Evolutionary conservation across 2,329 filamentous ascomycete species (phyloP).

Genomic region (Aulographum hederae): DNA sequence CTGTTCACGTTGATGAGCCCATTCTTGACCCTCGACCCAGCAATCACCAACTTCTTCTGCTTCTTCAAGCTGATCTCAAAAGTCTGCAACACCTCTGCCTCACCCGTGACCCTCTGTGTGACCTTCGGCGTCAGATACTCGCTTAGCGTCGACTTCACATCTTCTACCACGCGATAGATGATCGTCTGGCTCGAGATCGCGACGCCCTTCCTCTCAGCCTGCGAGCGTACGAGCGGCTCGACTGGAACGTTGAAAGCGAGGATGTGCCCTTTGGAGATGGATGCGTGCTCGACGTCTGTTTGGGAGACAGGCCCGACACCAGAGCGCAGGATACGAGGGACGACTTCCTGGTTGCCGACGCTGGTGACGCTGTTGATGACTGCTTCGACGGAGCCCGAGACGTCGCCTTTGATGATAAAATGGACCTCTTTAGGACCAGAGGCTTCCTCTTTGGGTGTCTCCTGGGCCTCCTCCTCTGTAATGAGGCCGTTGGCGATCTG

Average conservation of each 20-base stretch:
- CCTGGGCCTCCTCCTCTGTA: constrained; percentile 11
- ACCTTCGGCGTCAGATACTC: constrained; percentile 50
- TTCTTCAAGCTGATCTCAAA: constrained; percentile 73
- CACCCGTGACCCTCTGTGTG: constrained; percentile 56
- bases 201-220: constrained; percentile 56
- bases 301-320: constrained; percentile 64
- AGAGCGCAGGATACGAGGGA: constrained; percentile 56
- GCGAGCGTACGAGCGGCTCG: constrained; percentile 51
- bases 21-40: constrained; percentile 75
- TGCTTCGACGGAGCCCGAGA: constrained; percentile 85
- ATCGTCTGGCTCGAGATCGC: constrained; percentile 69
- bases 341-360: constrained; percentile 72
- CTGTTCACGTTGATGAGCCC: constrained; percentile 47
- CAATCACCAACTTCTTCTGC: constrained; percentile 53
- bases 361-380: constrained; percentile 59
- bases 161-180: constrained; percentile 65
- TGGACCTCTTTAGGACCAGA: constrained; percentile 41
- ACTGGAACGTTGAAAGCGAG: constrained; percentile 72
- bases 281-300: constrained; percentile 78
- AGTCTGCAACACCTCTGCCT: constrained; percentile 67
- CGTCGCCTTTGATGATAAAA: constrained; percentile 84
- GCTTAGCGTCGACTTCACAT: constrained; percentile 49
- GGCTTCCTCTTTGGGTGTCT: constrained; percentile 19
- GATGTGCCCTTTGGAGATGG: constrained; percentile 55
- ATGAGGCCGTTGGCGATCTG: constrained; percentile 10